Evolutionary conservation across 495 filamentous ascomycete genomes (phyloP), one percentile per base, ranked within the genome.

Genomic region (Patellaria atrata): DNA sequence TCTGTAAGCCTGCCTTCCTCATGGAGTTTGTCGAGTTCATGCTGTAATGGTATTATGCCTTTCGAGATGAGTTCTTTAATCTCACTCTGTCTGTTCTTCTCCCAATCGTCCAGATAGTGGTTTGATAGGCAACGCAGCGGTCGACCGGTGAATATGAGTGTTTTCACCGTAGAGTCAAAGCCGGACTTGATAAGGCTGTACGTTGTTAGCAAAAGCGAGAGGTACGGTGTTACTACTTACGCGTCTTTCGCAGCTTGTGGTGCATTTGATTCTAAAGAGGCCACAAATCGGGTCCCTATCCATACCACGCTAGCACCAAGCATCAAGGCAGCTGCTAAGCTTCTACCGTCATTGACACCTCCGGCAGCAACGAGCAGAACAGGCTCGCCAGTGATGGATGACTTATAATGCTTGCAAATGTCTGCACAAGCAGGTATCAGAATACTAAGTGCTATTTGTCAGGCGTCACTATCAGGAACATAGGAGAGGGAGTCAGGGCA

Each of bases 371-470:
- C 75, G 11, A 85, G 77, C 25, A 79, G 58, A 4, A 68, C 68
- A 27, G 69, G 67, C 44, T 67, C 48, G 5, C 69, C 64, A 3
- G 61, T 60, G 33, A 75, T 27, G 3, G 74, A 71, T 35, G 59
- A 65, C 33, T 48, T 59, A 45, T 80, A 85, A 31, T 53, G 39
- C 33, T 54, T 51, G 45, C 79, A 81, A 4, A 82, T 75, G 50
- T 85, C 79, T 18, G 78, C 79, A 11, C 82, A 71, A 0, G 77
- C 73, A 3, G 79, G 80, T n/a, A 81, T 65, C 9, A 86, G 58
- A 33, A 86, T 66, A 9, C 67, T 75, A 35, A 5, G 20, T 9
- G 11, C 28, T 18, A 31, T 5, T 31, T 14, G 20, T 14, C 28
- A 31, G 10, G 28, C 16, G 16, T 11, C 20, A 11, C 14, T 18